Percentiles rank a stretch among this genome's conserved stretches.
Conservation (phyloP, 352 stramenopile genomes). For the Phytophthora tentaculata region DNA sequence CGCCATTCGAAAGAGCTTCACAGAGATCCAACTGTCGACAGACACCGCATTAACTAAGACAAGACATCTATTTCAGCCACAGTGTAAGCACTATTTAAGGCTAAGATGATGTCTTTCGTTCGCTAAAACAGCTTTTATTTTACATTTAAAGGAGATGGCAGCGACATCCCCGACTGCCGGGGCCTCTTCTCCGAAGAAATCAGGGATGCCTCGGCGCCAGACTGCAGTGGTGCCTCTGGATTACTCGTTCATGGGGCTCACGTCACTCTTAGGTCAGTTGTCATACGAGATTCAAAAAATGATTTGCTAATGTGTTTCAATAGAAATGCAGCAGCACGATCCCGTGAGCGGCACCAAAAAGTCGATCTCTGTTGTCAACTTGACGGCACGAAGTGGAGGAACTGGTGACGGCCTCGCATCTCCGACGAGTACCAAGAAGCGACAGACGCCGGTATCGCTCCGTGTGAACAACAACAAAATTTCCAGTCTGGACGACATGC, state of each 20-base stretch:
- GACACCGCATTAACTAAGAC: no score
- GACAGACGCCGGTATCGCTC: constrained; percentile 42
- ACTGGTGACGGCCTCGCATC: constrained; percentile 7
- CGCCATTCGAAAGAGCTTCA: no score
- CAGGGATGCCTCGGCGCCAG: constrained; percentile 19
- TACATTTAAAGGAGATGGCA: neutral
- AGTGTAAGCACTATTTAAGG: constrained; percentile 24
- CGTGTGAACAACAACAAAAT: constrained; percentile 79
- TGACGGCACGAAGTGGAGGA: neutral
- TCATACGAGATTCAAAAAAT: neutral
- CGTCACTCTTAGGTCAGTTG: constrained; percentile 51
- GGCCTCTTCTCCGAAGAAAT: constrained; percentile 15
- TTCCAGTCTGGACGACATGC: constrained; percentile 53
- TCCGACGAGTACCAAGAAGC: constrained; percentile 15
- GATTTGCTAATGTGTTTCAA: neutral
- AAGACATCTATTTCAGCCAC: constrained; percentile 13
- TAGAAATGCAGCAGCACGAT: constrained; percentile 70
- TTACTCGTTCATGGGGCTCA: constrained; percentile 78
- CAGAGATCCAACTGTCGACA: no score
- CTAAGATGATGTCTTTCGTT: no score
- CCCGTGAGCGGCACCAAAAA: constrained; percentile 68
- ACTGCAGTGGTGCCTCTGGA: constrained; percentile 46
- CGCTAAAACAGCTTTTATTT: neutral
- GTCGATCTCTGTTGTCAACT: neutral
- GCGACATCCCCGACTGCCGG: constrained; percentile 1